Conservation (phyloP, 2,329 filamentous ascomycete species). For the Ascochyta pisi region DNA sequence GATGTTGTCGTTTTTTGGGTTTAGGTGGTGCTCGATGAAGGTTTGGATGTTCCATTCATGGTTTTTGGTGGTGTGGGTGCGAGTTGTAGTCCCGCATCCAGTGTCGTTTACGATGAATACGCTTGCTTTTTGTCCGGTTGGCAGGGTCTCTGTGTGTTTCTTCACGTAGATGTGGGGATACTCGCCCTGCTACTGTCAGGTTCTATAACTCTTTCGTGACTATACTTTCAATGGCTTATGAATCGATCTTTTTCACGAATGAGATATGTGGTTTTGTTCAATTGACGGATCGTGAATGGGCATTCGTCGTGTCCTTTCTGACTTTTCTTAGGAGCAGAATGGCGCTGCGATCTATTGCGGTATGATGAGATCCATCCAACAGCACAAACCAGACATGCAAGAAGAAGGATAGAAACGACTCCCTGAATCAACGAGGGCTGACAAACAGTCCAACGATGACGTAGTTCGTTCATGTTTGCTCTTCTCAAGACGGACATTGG, state of each 20-base stretch:
- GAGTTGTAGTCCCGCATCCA: constrained; percentile 1
- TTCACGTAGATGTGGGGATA: constrained; percentile 18
- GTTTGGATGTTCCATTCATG: constrained; percentile 14
- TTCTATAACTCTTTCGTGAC: background rate
- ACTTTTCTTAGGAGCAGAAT: background rate
- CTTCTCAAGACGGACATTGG: constrained; percentile 7
- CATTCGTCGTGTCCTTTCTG: constrained; percentile 7
- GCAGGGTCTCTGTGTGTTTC: constrained; percentile 3
- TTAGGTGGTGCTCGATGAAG: constrained; percentile 21
- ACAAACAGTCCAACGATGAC: background rate
- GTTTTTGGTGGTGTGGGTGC: background rate
- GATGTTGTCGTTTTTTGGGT: background rate
- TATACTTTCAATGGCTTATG: constrained; percentile 1
- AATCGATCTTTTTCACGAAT: constrained; percentile 19
- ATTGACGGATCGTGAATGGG: constrained; percentile 21
- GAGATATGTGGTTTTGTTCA: constrained; percentile 19
- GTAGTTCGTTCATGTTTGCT: background rate
- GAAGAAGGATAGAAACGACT: constrained; percentile 5
- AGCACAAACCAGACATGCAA: background rate
- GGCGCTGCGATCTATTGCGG: background rate
- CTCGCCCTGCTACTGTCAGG: constrained; percentile 8
- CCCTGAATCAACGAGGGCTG: constrained; percentile 5
- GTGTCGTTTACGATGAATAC: constrained; percentile 15
- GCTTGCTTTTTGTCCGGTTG: background rate
- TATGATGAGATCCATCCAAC: constrained; percentile 1